Evolutionary conservation across 352 stramenopile genomes (phyloP).

Genomic region (Pilasporangium apinafurcum): DNA sequence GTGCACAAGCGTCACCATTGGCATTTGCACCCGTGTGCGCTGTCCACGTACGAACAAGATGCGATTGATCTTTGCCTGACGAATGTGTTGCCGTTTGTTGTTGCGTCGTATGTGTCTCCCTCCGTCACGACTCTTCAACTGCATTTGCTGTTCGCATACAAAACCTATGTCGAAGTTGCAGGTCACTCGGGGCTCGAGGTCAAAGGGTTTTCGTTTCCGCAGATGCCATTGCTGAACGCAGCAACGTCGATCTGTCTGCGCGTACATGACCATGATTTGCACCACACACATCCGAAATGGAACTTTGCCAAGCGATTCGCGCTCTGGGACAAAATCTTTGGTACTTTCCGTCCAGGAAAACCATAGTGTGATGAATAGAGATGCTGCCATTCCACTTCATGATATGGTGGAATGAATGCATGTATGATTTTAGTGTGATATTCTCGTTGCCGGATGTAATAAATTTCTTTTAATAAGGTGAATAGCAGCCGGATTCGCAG

Average conservation of each 20-base stretch:
- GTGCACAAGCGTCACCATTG: constrained; percentile 82
- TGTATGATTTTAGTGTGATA: no score
- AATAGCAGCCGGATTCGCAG: no score
- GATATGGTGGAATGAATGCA: no score
- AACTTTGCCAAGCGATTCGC: constrained; percentile 89
- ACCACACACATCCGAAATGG: constrained; percentile 75
- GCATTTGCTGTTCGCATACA: constrained; percentile 82
- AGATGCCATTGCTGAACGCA: constrained; percentile 64
- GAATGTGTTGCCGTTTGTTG: constrained; percentile 67
- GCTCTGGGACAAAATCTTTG: constrained; percentile 82
- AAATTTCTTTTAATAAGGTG: no score
- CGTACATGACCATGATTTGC: constrained; percentile 80
- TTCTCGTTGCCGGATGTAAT: no score
- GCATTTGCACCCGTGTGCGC: constrained; percentile 67
- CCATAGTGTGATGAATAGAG: no score
- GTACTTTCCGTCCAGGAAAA: constrained; percentile 50
- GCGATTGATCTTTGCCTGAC: constrained; percentile 64
- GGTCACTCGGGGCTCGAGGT: constrained; percentile 77
- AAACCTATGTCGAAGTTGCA: constrained; percentile 86
- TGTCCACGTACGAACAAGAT: constrained; percentile 85
- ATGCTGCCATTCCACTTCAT: no score
- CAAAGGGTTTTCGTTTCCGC: constrained; percentile 83
- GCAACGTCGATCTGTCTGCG: constrained; percentile 47
- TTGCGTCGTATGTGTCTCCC: constrained; percentile 35
- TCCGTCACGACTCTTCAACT: constrained; percentile 48